A percentile compares a stretch with the other conserved stretches of the same genome.
Conservation (phyloP, 768 basidiomycete species). For the Chiua virens region DNA sequence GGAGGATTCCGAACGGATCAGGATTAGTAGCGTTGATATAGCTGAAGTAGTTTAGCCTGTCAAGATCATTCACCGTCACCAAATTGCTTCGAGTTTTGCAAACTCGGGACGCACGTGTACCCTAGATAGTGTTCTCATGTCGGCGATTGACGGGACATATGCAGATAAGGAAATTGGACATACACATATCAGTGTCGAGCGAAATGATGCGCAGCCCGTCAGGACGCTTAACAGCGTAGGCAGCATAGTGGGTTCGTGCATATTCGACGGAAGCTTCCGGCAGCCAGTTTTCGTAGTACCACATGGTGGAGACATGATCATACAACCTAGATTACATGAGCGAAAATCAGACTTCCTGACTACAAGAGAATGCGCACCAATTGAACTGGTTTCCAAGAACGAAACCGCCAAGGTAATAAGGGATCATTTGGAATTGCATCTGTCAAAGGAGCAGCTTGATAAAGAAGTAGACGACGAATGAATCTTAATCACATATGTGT, state of each 20-base stretch:
- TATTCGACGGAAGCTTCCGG: conserved; percentile 31
- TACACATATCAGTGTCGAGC: conserved; percentile 48
- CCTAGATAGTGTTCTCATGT: conserved; percentile 15
- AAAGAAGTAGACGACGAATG: neutral
- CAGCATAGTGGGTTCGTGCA: conserved; percentile 45
- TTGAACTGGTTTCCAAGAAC: conserved; percentile 36
- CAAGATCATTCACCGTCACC: neutral
- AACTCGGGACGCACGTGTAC: conserved; percentile 30
- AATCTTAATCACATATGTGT: conserved; percentile 49
- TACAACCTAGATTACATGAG: conserved; percentile 39
- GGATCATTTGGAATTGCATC: conserved; percentile 33
- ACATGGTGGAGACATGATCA: conserved; percentile 43
- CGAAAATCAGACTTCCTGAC: neutral
- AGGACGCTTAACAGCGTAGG: conserved; percentile 42
- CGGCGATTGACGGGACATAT: neutral
- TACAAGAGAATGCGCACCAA: conserved; percentile 26
- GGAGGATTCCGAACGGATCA: conserved; percentile 49
- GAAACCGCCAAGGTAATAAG: conserved; percentile 34
- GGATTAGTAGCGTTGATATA: conserved; percentile 47
- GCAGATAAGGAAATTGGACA: conserved; percentile 2
- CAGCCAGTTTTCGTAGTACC: conserved; percentile 46
- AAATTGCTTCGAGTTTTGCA: neutral
- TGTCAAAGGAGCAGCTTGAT: neutral
- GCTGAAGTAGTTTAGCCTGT: conserved; percentile 45
- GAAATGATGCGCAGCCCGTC: conserved; percentile 48